Percentiles rank a stretch among this genome's conserved stretches.
phyloP scores from a whole-genome alignment of 75 land plant genomes.

The Pinus albicaulis region DNA sequence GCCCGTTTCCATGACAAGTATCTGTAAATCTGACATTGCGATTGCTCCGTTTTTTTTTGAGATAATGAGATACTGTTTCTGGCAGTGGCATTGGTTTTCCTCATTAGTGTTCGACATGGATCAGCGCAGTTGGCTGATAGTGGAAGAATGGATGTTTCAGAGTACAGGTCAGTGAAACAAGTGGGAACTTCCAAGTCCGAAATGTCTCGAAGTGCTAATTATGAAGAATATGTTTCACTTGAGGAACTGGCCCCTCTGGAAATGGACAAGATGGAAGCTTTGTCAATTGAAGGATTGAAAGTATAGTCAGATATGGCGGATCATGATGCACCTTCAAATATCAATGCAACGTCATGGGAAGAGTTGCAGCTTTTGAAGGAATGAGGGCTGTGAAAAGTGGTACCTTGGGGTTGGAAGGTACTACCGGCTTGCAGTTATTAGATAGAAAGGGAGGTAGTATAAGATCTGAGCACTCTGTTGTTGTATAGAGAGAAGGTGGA shows the following conservation, averaged over 20 bases:
- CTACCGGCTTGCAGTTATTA: constrained; percentile 58
- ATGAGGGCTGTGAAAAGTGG: constrained; percentile 24
- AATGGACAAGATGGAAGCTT: constrained; percentile 92
- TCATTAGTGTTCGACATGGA: too few relatives aligned
- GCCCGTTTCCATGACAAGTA: too few relatives aligned
- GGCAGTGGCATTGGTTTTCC: too few relatives aligned
- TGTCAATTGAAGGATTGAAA: constrained; percentile 91
- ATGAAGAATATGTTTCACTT: constrained; percentile 70
- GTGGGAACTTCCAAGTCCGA: not conserved
- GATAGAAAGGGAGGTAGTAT: constrained; percentile 46
- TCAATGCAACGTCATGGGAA: constrained; percentile 49
- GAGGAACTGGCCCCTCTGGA: constrained; percentile 98
- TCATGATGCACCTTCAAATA: constrained; percentile 71
- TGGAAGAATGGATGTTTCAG: constrained; percentile 4
- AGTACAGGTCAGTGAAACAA: not conserved
- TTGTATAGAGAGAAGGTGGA: too few relatives aligned
- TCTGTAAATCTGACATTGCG: too few relatives aligned
- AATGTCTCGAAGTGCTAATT: not conserved
- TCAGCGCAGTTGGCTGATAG: constrained; percentile 6
- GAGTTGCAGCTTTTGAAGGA: constrained; percentile 51
- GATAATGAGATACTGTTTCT: too few relatives aligned
- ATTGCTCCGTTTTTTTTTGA: too few relatives aligned
- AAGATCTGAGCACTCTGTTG: too few relatives aligned
- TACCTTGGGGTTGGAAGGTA: constrained; percentile 59
- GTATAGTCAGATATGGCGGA: constrained; percentile 91